These are phyloP conservation scores for Pilaira anomala DNA, from an alignment of 192 early-diverging fungal genomes.

Conservation along the genomic window DNA sequence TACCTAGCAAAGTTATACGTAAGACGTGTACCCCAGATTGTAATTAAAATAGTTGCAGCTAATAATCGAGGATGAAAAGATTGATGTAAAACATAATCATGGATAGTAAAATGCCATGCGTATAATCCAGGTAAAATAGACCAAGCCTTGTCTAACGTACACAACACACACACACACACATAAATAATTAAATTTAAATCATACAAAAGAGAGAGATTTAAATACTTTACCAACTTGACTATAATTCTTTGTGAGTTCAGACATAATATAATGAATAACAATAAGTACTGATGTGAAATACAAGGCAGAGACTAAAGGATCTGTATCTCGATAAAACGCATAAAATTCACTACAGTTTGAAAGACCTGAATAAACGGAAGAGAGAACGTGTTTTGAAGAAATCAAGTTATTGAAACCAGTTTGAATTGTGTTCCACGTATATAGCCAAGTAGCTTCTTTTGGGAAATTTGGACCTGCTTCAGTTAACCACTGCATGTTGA, in stretches of 20 bases:
- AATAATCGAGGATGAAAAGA: conserved; percentile 40
- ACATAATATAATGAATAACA: conserved; percentile 38
- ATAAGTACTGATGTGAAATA: conserved; percentile 14
- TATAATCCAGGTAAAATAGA: conserved; percentile 65
- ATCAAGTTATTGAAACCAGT: too few relatives aligned
- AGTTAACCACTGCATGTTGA: too few relatives aligned
- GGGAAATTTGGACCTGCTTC: too few relatives aligned
- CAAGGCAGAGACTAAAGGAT: too few relatives aligned
- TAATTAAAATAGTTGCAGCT: conserved; percentile 44
- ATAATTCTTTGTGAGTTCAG: conserved; percentile 42
- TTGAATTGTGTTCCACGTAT: too few relatives aligned
- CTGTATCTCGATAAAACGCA: too few relatives aligned
- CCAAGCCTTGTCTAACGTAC: conserved; percentile 67
- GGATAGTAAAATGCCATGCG: conserved; percentile 50
- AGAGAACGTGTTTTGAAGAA: too few relatives aligned
- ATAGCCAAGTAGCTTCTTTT: too few relatives aligned
- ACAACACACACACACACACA: too few relatives aligned
- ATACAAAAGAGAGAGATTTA: neutral
- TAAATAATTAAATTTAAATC: conserved; percentile 10
- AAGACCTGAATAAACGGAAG: too few relatives aligned
- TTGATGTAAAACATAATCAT: conserved; percentile 42
- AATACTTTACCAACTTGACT: conserved; percentile 40
- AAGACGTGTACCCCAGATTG: conserved; percentile 69
- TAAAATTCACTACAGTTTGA: too few relatives aligned
- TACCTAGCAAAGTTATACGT: conserved; percentile 71